A percentile compares a stretch with the other conserved stretches of the same genome.
phyloP scores from a whole-genome alignment of 495 filamentous ascomycete genomes.

The Schizothecium vesticola region DNA sequence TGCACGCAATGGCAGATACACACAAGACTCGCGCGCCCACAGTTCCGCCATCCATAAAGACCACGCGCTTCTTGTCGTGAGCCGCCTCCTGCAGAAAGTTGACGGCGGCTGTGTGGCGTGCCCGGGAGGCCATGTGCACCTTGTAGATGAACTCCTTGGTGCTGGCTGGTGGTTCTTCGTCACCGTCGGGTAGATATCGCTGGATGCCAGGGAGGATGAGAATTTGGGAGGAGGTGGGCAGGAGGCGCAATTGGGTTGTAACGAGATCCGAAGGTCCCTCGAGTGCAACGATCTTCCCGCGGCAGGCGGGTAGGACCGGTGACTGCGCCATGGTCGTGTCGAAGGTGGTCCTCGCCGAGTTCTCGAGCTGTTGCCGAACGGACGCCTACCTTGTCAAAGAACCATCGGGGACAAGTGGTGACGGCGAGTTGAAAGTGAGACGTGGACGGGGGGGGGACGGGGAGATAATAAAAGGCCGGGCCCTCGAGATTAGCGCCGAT shows the following conservation, averaged over 20 bases:
- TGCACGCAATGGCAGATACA: conserved; percentile 38
- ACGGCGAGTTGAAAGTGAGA: not conserved
- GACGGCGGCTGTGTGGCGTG: conserved; percentile 38
- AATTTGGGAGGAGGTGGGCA: conserved; percentile 46
- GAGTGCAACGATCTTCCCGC: conserved; percentile 47
- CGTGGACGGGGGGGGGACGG: not conserved
- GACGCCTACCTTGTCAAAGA: not conserved
- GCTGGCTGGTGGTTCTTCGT: conserved; percentile 24
- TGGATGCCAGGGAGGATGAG: conserved; percentile 42
- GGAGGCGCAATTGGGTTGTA: conserved; percentile 46
- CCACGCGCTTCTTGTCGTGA: conserved; percentile 37
- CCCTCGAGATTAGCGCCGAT: not conserved
- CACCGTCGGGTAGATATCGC: conserved; percentile 27
- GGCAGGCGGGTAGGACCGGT: conserved; percentile 13
- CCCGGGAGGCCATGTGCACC: conserved; percentile 36
- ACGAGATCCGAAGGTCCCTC: conserved; percentile 45
- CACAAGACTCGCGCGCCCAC: conserved; percentile 41
- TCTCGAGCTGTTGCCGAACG: not conserved
- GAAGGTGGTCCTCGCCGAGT: not conserved
- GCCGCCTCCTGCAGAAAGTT: conserved; percentile 40
- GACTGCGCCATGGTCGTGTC: conserved; percentile 9
- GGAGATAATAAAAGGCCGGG: not conserved
- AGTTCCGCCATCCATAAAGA: conserved; percentile 49
- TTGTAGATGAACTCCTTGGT: conserved; percentile 35
- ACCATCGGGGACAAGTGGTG: not conserved